phyloP scores from a whole-genome alignment of 2,329 filamentous ascomycete species.

The Neonectria magnoliae region DNA sequence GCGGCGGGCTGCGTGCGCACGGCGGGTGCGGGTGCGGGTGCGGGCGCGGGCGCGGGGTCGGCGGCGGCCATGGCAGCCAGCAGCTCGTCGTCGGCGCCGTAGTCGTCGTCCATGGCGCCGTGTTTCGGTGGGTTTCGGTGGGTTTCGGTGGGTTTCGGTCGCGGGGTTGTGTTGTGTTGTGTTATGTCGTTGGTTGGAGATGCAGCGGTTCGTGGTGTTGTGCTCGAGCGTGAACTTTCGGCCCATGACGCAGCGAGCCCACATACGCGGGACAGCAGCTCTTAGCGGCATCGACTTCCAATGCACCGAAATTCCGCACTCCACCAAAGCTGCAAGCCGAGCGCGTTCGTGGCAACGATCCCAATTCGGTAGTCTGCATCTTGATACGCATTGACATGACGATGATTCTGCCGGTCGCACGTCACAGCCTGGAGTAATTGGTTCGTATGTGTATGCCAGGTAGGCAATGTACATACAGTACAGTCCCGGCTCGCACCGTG shows the following conservation, averaged over 20 bases:
- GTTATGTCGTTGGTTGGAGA: background rate
- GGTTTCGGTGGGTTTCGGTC: background rate
- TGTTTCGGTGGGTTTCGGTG: slow-evolving; percentile 2
- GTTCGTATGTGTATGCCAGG: no score
- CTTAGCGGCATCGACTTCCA: slow-evolving; percentile 1
- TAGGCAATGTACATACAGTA: no score
- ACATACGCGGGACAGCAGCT: background rate
- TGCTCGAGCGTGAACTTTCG: slow-evolving; percentile 8
- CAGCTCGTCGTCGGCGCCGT: slow-evolving; percentile 66
- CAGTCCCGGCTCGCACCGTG: no score
- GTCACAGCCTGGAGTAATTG: background rate
- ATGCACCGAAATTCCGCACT: background rate
- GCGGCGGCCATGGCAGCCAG: slow-evolving; percentile 65
- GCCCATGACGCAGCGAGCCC: slow-evolving; percentile 3
- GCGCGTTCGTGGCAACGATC: background rate
- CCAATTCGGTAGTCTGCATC: background rate
- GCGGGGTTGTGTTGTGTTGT: no score
- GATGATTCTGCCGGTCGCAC: background rate
- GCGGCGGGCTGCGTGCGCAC: slow-evolving; percentile 46
- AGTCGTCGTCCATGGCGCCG: slow-evolving; percentile 62
- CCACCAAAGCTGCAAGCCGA: background rate
- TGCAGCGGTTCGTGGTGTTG: background rate
- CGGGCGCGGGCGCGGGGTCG: slow-evolving; percentile 41
- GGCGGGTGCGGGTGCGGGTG: slow-evolving; percentile 12
- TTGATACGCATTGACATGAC: background rate